phyloP scores from a whole-genome alignment of 2,329 filamentous ascomycete genomes.

The Lecanicillium sp. region DNA sequence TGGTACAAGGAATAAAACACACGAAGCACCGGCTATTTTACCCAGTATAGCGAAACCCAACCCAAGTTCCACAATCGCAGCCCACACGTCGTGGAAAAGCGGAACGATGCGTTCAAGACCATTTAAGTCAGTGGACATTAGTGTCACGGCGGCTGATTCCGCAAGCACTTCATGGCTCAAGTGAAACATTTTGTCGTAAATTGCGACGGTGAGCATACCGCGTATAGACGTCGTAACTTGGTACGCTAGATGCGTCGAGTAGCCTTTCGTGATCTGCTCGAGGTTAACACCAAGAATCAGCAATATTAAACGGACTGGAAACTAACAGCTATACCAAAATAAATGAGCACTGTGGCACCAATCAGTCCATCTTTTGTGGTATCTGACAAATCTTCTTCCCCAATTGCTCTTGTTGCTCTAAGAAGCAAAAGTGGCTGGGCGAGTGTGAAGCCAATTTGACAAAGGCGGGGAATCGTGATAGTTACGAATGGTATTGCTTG shows the following conservation, averaged over 20 bases:
- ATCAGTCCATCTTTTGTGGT: not conserved
- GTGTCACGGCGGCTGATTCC: not conserved
- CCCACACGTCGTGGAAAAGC: not conserved
- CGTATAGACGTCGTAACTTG: not conserved
- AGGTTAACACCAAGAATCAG: too few species aligned
- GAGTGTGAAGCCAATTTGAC: not conserved
- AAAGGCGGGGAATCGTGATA: not conserved
- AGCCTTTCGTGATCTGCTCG: not conserved
- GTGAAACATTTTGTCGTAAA: conserved; percentile 1
- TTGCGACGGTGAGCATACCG: not conserved
- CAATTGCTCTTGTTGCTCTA: not conserved
- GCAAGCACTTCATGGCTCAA: not conserved
- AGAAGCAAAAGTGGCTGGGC: conserved; percentile 1
- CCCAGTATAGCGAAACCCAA: not conserved
- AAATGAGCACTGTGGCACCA: not conserved
- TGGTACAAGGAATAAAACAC: not conserved
- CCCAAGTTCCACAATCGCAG: not conserved
- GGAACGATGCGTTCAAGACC: not conserved
- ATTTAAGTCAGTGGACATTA: not conserved
- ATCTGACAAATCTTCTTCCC: not conserved
- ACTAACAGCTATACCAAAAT: conserved; percentile 3
- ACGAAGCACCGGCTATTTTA: not conserved
- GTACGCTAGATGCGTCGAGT: not conserved
- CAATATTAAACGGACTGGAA: not conserved
- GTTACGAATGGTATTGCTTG: not conserved